phyloP scores from a whole-genome alignment of 2,329 filamentous ascomycete genomes.

The Apiospora saccharicola region DNA sequence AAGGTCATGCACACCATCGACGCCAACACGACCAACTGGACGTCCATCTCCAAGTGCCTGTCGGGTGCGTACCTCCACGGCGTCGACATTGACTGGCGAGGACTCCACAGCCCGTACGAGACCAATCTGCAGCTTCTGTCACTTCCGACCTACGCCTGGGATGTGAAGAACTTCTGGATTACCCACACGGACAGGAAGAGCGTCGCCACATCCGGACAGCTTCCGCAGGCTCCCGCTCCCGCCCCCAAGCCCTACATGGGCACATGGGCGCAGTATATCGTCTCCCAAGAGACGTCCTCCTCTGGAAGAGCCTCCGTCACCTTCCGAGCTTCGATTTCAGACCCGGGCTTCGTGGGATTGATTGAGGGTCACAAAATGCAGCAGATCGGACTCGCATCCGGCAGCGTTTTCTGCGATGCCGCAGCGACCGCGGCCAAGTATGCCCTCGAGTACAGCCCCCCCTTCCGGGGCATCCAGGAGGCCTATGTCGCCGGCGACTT shows the following conservation, averaged over 20 bases:
- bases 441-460: neutral
- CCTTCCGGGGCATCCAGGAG: conserved; percentile 40
- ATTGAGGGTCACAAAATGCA: neutral
- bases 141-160: neutral
- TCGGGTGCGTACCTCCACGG: conserved; percentile 56
- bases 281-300: neutral
- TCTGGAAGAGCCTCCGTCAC: neutral
- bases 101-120: conserved; percentile 63
- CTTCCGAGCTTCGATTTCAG: neutral
- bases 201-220: neutral
- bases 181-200: neutral
- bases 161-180: neutral
- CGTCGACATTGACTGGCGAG: conserved; percentile 55
- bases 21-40: conserved; percentile 17
- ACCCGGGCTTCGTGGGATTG: neutral
- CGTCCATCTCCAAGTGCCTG: conserved; percentile 55
- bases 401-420: neutral
- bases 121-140: neutral
- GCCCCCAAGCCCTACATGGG: no score
- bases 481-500: conserved; percentile 34
- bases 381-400: neutral
- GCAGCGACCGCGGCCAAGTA: neutral
- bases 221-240: no score
- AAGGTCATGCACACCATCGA: conserved; percentile 24
- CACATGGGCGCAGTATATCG: neutral